phyloP scores from a whole-genome alignment of 805 yeast genomes.

The Suhomyces xylopsoci region DNA sequence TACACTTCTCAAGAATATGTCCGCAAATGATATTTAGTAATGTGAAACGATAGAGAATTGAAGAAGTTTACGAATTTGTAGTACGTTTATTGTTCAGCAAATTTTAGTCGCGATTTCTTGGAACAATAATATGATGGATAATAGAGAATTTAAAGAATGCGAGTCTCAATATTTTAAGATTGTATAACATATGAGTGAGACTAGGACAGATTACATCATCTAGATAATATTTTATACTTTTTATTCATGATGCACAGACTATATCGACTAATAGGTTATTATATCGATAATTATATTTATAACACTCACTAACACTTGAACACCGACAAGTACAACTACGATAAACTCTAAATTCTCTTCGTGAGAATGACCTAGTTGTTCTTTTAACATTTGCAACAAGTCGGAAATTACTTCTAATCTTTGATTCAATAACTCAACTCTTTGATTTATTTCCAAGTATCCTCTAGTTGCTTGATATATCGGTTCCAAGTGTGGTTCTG shows the following conservation, averaged over 20 bases:
- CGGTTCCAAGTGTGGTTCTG: slow-evolving; percentile 97
- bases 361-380: slow-evolving; percentile 92
- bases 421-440: slow-evolving; percentile 87
- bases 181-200: background rate
- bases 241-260: background rate
- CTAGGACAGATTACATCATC: background rate
- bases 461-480: slow-evolving; percentile 97
- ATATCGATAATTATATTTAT: slow-evolving; percentile 71
- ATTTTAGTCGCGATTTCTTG: background rate
- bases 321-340: slow-evolving; percentile 86
- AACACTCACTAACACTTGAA: slow-evolving; percentile 85
- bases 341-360: slow-evolving; percentile 87
- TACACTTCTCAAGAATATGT: background rate
- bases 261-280: slow-evolving; percentile 24
- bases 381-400: slow-evolving; percentile 91
- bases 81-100: background rate
- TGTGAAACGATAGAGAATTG: background rate
- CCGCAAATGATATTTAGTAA: background rate
- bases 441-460: slow-evolving; percentile 88
- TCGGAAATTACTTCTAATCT: slow-evolving; percentile 92
- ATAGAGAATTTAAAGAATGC: background rate
- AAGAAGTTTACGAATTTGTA: background rate
- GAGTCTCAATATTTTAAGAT: background rate
- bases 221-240: background rate
- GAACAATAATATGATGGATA: too few relatives aligned